A percentile compares a stretch with the other conserved stretches of the same genome.
Conservation (phyloP, 768 basidiomycete genomes). For the Plicaturopsis crispa region DNA sequence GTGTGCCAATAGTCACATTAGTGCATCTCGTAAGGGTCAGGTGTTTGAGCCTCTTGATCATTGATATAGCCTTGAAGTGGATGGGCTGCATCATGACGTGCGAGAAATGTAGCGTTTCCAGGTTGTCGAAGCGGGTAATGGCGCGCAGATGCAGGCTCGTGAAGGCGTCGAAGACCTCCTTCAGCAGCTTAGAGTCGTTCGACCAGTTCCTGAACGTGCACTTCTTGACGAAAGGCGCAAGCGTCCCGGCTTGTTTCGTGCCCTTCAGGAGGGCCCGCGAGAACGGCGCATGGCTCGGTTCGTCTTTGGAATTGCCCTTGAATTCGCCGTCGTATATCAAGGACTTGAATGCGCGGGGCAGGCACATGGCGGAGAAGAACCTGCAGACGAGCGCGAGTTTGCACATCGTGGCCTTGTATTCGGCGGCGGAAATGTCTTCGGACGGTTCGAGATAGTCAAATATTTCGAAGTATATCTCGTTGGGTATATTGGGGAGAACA, state of each 20-base stretch:
- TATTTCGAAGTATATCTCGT: slow-evolving; percentile 37
- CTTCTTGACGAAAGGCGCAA: slow-evolving; percentile 22
- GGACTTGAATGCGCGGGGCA: slow-evolving; percentile 31
- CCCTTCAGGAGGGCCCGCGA: slow-evolving; percentile 19
- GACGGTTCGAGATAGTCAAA: slow-evolving; percentile 23
- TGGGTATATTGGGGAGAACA: slow-evolving; percentile 26
- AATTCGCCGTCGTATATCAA: slow-evolving; percentile 17
- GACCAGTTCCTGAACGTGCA: background rate
- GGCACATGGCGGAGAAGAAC: slow-evolving; percentile 30
- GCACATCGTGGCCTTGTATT: slow-evolving; percentile 8
- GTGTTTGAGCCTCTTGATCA: background rate
- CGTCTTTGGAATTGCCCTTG: slow-evolving; percentile 3
- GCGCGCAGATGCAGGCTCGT: background rate
- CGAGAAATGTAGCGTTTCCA: background rate
- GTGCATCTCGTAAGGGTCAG: background rate
- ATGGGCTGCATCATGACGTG: background rate
- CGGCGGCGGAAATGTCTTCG: slow-evolving; percentile 6
- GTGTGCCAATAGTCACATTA: background rate
- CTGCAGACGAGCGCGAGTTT: slow-evolving; percentile 33
- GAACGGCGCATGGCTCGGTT: slow-evolving; percentile 8
- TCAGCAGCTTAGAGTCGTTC: background rate
- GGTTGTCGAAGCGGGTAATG: background rate
- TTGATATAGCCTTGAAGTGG: background rate
- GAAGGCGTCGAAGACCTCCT: background rate
- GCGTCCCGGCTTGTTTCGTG: slow-evolving; percentile 18